Base-by-base conservation (phyloP, 2,329 filamentous ascomycete genomes). In the Biscogniauxia mediterranea region DNA sequence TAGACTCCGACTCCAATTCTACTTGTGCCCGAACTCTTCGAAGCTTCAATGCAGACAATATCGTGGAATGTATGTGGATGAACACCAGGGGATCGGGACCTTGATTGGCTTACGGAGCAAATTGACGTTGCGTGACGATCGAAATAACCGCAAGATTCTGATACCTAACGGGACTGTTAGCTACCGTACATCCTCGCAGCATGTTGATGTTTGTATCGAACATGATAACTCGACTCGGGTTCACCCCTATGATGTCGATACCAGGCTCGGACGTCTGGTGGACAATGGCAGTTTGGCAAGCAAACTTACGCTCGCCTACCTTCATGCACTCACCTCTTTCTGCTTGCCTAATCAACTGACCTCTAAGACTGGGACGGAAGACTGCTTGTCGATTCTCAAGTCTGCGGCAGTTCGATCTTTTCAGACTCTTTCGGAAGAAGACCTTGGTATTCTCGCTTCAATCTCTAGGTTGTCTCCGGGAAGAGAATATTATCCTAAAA, bases 281-380 rank as follows among this genome's bases (percentile, higher is more conserved):
- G 82, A 83, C 19, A 83, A 80, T 62, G 81, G 80, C 0, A 81
- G 74, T 13, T 54, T 86, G 0, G 76, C 80, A 11, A 84, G 82
- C 69, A 84, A 81, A 56, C 72, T 89, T 0, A 77, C 80, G 19
- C 72, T 85, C 0, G 74, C 75, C 8, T 81, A 82, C 26, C 69
- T 88, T 0, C 84, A 88, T 62, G 83, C 80, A 0, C 59, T 85
- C 0, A 88, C 85, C 0, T 83, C 84, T 0, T 77, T 79, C 55
- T 83, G 77, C 25, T 70, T 85, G 0, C 79, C 80, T 0, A 85
- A 88, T 64, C 72, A 71, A 0, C 73, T 87, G 0, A 83, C 80
- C 0, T 54, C 66, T 0, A 70, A 72, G 5, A 88, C 83, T 0
- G 85, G 86, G 0, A 85, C 83, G 0, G 85, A 88, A 63, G 70